Conservation (phyloP, 768 basidiomycete species). For the Leccinellum albellum region DNA sequence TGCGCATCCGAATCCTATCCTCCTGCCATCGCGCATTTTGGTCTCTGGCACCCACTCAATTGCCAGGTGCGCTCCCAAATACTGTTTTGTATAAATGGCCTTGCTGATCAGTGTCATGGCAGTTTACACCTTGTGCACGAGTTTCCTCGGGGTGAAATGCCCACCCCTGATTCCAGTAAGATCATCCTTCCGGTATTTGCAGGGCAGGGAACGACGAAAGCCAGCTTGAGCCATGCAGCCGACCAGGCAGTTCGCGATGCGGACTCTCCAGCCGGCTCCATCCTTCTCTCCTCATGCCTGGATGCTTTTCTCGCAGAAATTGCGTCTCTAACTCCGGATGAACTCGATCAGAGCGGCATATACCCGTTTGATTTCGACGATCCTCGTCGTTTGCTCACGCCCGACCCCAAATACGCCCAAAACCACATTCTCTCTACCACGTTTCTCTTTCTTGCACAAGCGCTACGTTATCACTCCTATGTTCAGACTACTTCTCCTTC, state of each 20-base stretch:
- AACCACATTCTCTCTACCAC: conserved; percentile 20
- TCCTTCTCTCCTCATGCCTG: conserved; percentile 50
- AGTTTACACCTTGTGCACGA: neutral
- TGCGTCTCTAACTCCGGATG: conserved; percentile 37
- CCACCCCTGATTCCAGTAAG: neutral
- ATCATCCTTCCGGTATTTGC: conserved; percentile 48
- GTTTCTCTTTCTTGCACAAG: conserved; percentile 48
- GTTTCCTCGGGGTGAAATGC: conserved; percentile 4
- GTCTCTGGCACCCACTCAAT: neutral
- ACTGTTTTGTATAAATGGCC: neutral
- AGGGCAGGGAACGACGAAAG: conserved; percentile 48
- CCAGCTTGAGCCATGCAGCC: conserved; percentile 30
- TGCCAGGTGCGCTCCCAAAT: conserved; percentile 2
- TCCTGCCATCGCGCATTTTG: neutral
- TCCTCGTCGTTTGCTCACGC: conserved; percentile 38
- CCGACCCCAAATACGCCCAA: conserved; percentile 32
- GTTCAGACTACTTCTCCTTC: conserved; percentile 24
- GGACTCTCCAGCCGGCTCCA: conserved; percentile 36
- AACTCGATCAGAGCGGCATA: conserved; percentile 36
- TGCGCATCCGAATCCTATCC: conserved; percentile 1
- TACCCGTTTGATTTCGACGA: conserved; percentile 42
- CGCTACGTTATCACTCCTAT: conserved; percentile 49
- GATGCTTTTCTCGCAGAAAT: conserved; percentile 50
- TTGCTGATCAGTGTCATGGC: neutral
- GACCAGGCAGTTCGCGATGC: conserved; percentile 42